phyloP scores from a whole-genome alignment of 345 rosid species.

The Populus pruinosa region DNA sequence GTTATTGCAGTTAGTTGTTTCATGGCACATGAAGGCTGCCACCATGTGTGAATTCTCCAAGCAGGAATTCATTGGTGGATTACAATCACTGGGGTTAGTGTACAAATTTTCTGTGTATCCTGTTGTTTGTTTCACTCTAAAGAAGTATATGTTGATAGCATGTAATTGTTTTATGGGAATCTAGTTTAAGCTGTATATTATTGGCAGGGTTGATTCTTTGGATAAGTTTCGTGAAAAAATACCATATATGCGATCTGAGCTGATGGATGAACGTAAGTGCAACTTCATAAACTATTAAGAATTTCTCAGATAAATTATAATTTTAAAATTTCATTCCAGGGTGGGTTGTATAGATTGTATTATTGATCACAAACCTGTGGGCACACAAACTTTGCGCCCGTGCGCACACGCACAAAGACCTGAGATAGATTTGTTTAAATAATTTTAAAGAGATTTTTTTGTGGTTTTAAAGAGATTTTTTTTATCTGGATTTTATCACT shows the following conservation, averaged over 20 bases:
- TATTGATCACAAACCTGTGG: neutral
- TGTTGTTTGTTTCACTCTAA: neutral
- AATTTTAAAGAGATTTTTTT: neutral
- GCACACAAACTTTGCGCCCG: too few relatives aligned
- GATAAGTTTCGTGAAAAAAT: constrained; percentile 82
- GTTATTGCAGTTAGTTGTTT: constrained; percentile 73
- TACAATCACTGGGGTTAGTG: constrained; percentile 79
- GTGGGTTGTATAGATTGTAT: neutral
- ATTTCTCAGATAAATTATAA: neutral
- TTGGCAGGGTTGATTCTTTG: constrained; percentile 83
- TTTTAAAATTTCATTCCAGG: neutral
- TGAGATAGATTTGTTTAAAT: neutral
- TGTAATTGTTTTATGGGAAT: constrained; percentile 7
- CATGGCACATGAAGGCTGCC: constrained; percentile 99
- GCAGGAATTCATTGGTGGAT: constrained; percentile 80
- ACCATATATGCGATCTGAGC: constrained; percentile 79
- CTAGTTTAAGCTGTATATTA: constrained; percentile 26
- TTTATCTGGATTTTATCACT: constrained; percentile 4
- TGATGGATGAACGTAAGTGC: constrained; percentile 89
- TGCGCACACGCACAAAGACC: neutral
- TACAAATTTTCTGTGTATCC: neutral
- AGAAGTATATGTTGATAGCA: neutral
- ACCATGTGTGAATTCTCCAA: constrained; percentile 94
- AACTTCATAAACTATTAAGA: constrained; percentile 3
- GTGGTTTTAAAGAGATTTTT: neutral